Percentiles rank a stretch among this genome's conserved stretches.
phyloP scores from a whole-genome alignment of 1,139 yeast genomes.

The Scheffersomyces illinoinensis region DNA sequence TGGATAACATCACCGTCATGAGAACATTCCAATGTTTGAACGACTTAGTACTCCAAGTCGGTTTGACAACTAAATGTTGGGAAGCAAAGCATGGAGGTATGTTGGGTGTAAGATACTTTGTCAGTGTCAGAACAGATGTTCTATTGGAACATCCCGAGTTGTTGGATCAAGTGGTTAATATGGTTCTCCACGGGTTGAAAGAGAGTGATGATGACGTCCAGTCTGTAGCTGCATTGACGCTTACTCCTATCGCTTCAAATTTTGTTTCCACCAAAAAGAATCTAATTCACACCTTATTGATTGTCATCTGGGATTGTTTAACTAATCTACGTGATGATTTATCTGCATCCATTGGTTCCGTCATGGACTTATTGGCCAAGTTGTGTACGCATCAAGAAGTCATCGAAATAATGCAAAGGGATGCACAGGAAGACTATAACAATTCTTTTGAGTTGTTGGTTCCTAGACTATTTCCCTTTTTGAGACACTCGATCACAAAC shows the following conservation, averaged over 20 bases:
- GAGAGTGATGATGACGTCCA: constrained; percentile 95
- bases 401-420: constrained; percentile 64
- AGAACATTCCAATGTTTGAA: constrained; percentile 68
- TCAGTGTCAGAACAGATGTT: constrained; percentile 82
- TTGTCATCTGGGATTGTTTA: constrained; percentile 86
- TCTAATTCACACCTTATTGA: constrained; percentile 63
- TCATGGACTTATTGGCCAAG: constrained; percentile 90
- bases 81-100: constrained; percentile 99
- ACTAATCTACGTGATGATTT: constrained; percentile 86
- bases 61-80: constrained; percentile 60
- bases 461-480: constrained; percentile 90
- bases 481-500: constrained; percentile 90
- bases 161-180: constrained; percentile 70
- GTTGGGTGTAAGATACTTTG: constrained; percentile 90
- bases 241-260: constrained; percentile 85
- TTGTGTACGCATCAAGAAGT: constrained; percentile 83
- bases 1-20: constrained; percentile 53
- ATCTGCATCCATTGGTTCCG: constrained; percentile 93
- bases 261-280: constrained; percentile 68
- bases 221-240: constrained; percentile 92
- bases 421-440: constrained; percentile 45
- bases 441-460: constrained; percentile 66
- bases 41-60: constrained; percentile 71
- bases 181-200: constrained; percentile 84
- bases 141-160: constrained; percentile 59